Base-by-base conservation (phyloP, 306 rosid genomes). In the Begonia fuchsioides region DNA sequence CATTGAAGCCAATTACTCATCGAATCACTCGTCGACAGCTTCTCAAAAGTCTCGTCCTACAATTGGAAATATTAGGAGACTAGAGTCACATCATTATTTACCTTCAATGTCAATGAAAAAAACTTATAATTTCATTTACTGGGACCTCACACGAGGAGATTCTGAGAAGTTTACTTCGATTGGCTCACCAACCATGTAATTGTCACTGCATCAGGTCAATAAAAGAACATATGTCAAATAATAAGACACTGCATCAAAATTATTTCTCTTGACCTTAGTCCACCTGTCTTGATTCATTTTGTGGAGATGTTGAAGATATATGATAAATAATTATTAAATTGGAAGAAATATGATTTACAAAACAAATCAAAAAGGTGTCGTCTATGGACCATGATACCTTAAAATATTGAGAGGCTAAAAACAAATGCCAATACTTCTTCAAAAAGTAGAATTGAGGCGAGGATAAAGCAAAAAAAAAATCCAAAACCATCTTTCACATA, bases 1-100 rank as follows among this genome's bases (percentile, higher is more conserved):
- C 96, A 88, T 71, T 83, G 95, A 74, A 88, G 80, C 93, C 96
- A 88, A 64, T 88, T 88, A 56, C 83, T 71, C 49, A 80, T 68
- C 45, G 93, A 59, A 63, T 76, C 40, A 18, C 45, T 19, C 61
- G 58, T 66, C 50, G 53, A 53, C 46, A 74, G 62, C 68, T 54
- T 78, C 55, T 49, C 58, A 57, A 43, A 9, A 51, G 60, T 64
- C 63, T 32, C 65, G 65, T 62, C 88, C 96, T 88, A 65, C 41
- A 9, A 6, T 58, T 59, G 51, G 41, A 39, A 40, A 17, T 51
- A 49, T 39, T 9, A 6, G 44, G 50, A 50, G n/a, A 14, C 15
- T 15, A 50, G 41, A 38, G 32, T 2, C 20, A 57, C 9, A 13
- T 57, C 52, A 26, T 26, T 45, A 12, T 15, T 38, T 57, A 15